Percentiles rank a stretch among this genome's conserved stretches.
phyloP scores from a whole-genome alignment of 2,329 filamentous ascomycete species.

The Fonsecaea erecta region DNA sequence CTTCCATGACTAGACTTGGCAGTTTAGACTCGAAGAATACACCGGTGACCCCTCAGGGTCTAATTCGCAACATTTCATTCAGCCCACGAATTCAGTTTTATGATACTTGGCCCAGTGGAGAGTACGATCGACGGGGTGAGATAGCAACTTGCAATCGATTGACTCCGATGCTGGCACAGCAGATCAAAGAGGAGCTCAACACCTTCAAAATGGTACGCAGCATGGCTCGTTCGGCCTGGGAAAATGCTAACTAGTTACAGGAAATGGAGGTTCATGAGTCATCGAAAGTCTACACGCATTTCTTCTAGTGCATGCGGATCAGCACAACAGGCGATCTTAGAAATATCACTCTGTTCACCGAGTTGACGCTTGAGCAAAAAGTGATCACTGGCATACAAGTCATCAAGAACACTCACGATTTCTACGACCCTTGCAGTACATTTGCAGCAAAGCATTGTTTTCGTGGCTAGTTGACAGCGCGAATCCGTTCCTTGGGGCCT shows the following conservation, averaged over 20 bases:
- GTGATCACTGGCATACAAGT: slow-evolving; percentile 18
- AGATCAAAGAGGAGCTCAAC: slow-evolving; percentile 99
- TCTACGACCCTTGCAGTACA: slow-evolving; percentile 34
- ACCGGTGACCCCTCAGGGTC: slow-evolving; percentile 74
- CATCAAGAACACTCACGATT: slow-evolving; percentile 29
- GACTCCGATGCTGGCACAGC: slow-evolving; percentile 94
- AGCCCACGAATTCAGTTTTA: slow-evolving; percentile 93
- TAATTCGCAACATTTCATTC: slow-evolving; percentile 71
- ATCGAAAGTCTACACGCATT: slow-evolving; percentile 99
- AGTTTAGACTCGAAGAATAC: slow-evolving; percentile 78
- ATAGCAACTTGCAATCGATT: slow-evolving; percentile 97
- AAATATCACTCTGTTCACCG: slow-evolving; percentile 10
- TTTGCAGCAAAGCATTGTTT: slow-evolving; percentile 32
- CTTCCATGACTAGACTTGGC: slow-evolving; percentile 67
- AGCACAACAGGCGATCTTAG: slow-evolving; percentile 25
- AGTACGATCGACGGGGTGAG: slow-evolving; percentile 95
- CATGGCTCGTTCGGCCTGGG: slow-evolving; percentile 1
- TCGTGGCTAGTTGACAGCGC: slow-evolving; percentile 29
- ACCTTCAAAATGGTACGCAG: slow-evolving; percentile 94
- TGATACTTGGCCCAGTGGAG: slow-evolving; percentile 92
- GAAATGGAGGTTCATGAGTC: slow-evolving; percentile 99
- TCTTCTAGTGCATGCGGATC: slow-evolving; percentile 67
- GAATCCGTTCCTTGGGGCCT: slow-evolving; percentile 21
- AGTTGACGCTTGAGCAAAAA: slow-evolving; percentile 10
- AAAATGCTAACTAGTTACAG: slow-evolving; percentile 59